These are phyloP conservation scores for Farysia itapuensis DNA, from an alignment of 1,284 basidiomycete genomes.

Conservation along the genomic window DNA sequence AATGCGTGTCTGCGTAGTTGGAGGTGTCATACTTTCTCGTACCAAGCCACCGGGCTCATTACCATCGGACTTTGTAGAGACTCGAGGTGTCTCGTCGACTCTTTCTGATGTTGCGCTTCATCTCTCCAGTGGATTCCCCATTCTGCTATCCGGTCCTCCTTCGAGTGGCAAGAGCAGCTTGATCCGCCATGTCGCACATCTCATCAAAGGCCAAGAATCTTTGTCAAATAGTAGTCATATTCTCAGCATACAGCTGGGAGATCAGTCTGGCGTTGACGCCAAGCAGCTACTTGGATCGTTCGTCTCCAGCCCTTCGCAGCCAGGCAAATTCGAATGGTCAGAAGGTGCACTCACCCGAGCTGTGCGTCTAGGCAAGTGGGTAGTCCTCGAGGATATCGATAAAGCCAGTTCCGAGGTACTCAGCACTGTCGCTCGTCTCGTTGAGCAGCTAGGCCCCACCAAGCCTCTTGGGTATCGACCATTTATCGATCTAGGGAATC, in stretches of 20 bases:
- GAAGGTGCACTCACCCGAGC: conserved; percentile 91
- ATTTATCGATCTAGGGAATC: conserved; percentile 62
- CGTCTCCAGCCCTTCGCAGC: conserved; percentile 78
- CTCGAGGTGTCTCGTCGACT: conserved; percentile 67
- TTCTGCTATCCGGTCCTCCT: conserved; percentile 80
- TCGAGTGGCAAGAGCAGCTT: conserved; percentile 88
- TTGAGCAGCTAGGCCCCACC: conserved; percentile 72
- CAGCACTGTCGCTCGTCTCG: conserved; percentile 62
- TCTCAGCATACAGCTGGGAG: conserved; percentile 80
- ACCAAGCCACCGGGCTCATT: neutral
- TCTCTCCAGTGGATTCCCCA: conserved; percentile 72
- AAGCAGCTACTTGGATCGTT: conserved; percentile 92
- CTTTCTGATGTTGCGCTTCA: conserved; percentile 71
- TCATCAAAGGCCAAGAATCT: conserved; percentile 13
- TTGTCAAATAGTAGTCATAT: conserved; percentile 62
- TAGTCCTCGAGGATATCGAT: conserved; percentile 92
- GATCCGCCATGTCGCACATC: conserved; percentile 70
- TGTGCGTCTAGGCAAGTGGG: conserved; percentile 87
- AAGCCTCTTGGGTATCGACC: conserved; percentile 78
- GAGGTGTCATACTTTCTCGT: conserved; percentile 41
- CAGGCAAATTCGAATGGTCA: conserved; percentile 93
- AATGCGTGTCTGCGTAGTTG: conserved; percentile 18
- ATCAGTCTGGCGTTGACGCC: conserved; percentile 71
- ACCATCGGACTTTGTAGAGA: conserved; percentile 64
- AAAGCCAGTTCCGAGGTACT: conserved; percentile 53